Evolutionary conservation across 352 stramenopile species (phyloP).

Genomic region (Phytophthora brassicae): DNA sequence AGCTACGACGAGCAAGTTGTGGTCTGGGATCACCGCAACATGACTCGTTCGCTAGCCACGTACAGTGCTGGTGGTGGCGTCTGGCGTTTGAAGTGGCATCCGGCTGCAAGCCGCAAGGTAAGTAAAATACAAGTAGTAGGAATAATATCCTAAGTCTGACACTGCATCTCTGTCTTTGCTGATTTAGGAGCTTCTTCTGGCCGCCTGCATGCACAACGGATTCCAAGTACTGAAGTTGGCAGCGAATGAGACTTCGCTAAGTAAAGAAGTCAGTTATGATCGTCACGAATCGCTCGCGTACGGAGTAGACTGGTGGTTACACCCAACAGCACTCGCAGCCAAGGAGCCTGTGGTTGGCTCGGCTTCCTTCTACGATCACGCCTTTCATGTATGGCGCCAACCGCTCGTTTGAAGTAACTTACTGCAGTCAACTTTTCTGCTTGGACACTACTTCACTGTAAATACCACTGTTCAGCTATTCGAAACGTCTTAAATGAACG

Average conservation of each 20-base stretch:
- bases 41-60: constrained; percentile 49
- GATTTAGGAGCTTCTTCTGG: constrained; percentile 62
- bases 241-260: constrained; percentile 13
- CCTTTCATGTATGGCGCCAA: constrained; percentile 70
- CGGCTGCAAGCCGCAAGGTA: constrained; percentile 48
- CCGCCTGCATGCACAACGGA: constrained; percentile 87
- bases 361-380: constrained; percentile 83
- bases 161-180: constrained; percentile 2
- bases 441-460: constrained; percentile 11
- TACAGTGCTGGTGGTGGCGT: constrained; percentile 67
- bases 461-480: not conserved
- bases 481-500: not conserved
- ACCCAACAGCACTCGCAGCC: constrained; percentile 39
- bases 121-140: no score
- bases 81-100: constrained; percentile 87
- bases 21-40: constrained; percentile 75
- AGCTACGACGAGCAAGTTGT: constrained; percentile 86
- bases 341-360: constrained; percentile 58
- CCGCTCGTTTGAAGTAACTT: constrained; percentile 23
- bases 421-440: constrained; percentile 5
- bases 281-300: constrained; percentile 81
- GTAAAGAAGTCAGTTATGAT: constrained; percentile 43
- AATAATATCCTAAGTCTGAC: no score
- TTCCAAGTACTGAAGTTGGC: constrained; percentile 66
- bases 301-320: constrained; percentile 80